phyloP scores from a whole-genome alignment of 176 grass and related monocot genomes.

The Oryza meridionalis region DNA sequence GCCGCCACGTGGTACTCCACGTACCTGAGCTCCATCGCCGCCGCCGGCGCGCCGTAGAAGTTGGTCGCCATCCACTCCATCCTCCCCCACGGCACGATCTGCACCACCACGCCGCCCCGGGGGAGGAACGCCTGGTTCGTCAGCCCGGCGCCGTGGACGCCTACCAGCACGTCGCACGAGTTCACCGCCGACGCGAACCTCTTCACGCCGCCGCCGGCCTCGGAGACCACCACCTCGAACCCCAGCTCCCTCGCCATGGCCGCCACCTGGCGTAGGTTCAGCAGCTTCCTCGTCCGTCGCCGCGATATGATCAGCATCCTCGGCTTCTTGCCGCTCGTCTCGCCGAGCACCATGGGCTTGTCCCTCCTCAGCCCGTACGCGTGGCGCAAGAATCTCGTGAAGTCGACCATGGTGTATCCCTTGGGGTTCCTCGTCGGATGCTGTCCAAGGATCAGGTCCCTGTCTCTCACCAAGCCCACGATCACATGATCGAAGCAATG shows the following conservation, averaged over 20 bases:
- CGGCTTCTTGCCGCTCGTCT: slow-evolving; percentile 47
- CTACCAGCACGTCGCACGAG: slow-evolving; percentile 63
- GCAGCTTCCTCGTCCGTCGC: slow-evolving; percentile 58
- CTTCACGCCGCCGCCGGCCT: slow-evolving; percentile 54
- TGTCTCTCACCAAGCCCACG: slow-evolving; percentile 60
- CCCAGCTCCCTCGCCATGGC: slow-evolving; percentile 46
- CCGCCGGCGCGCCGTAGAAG: slow-evolving; percentile 63
- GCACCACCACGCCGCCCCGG: slow-evolving; percentile 41
- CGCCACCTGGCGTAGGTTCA: slow-evolving; percentile 40
- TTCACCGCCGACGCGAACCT: slow-evolving; percentile 59
- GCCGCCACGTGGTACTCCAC: slow-evolving; percentile 56
- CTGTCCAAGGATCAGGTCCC: slow-evolving; percentile 53
- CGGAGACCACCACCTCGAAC: slow-evolving; percentile 52
- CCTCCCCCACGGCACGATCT: slow-evolving; percentile 66
- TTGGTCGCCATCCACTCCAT: slow-evolving; percentile 84
- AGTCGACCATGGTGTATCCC: slow-evolving; percentile 53
- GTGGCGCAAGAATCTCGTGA: slow-evolving; percentile 64
- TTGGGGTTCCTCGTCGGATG: slow-evolving; percentile 60
- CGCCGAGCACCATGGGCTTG: slow-evolving; percentile 44
- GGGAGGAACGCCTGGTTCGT: slow-evolving; percentile 67
- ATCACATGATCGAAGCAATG: slow-evolving; percentile 58
- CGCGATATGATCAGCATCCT: slow-evolving; percentile 69
- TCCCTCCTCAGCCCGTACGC: slow-evolving; percentile 48
- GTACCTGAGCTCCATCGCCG: slow-evolving; percentile 59
- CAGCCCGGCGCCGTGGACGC: slow-evolving; percentile 62